phyloP scores from a whole-genome alignment of 192 early-diverging fungal genomes.

The Haplosporangium gracile region DNA sequence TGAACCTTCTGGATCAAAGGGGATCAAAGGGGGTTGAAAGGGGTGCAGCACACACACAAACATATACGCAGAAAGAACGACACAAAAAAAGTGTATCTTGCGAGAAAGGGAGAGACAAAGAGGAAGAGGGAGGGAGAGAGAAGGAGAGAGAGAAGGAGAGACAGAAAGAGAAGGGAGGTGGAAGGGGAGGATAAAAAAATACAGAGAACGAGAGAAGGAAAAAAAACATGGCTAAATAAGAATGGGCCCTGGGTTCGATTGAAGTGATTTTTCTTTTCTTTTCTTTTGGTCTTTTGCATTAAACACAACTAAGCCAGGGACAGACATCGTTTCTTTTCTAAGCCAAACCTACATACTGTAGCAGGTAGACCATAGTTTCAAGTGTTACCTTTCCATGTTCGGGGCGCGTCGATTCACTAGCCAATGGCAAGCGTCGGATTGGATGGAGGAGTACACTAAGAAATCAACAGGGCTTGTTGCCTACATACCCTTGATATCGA shows the following conservation, averaged over 20 bases:
- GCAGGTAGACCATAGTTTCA: too few relatives aligned
- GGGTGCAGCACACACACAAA: not conserved
- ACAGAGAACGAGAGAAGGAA: not conserved
- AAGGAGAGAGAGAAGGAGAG: not conserved
- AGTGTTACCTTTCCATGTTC: not conserved
- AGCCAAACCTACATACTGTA: not conserved
- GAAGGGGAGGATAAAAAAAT: not conserved
- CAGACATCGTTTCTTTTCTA: not conserved
- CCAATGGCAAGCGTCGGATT: not conserved
- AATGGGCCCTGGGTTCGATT: not conserved
- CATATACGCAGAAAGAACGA: not conserved
- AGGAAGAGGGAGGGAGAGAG: not conserved
- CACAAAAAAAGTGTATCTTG: not conserved
- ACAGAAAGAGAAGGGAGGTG: not conserved
- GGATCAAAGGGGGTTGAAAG: not conserved
- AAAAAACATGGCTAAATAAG: not conserved
- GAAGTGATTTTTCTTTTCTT: not conserved
- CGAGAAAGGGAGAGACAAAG: not conserved
- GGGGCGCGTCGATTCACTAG: not conserved
- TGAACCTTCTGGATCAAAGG: not conserved
- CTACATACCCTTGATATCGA: not conserved
- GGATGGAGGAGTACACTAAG: not conserved
- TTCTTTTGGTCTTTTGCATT: not conserved
- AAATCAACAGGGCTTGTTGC: not conserved
- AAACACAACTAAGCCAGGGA: not conserved